Conservation (phyloP, 768 basidiomycete genomes). For the Obba rivulosa region DNA sequence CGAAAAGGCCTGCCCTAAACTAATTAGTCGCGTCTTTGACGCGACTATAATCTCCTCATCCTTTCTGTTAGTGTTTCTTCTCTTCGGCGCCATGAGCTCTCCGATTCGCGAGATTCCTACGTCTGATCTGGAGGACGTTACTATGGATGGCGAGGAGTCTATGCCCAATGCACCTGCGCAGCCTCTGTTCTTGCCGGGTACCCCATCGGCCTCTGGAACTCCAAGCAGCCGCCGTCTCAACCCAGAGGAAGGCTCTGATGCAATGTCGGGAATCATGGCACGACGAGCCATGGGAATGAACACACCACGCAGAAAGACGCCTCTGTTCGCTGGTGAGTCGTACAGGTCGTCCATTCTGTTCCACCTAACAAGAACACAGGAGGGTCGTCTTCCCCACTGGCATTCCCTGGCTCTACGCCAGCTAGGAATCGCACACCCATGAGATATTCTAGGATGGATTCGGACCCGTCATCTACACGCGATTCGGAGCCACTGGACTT, state of each 20-base stretch:
- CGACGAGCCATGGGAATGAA: conserved; percentile 24
- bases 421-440: conserved; percentile 29
- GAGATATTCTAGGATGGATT: conserved; percentile 4
- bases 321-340: conserved; percentile 22
- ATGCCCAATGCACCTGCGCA: conserved; percentile 21
- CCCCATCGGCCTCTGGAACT: conserved; percentile 24
- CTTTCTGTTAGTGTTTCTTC: background rate
- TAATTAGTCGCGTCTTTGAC: conserved; percentile 7
- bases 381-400: conserved; percentile 58
- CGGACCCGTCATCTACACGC: conserved; percentile 18
- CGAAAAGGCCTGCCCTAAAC: conserved; percentile 14
- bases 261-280: conserved; percentile 16
- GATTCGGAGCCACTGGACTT: conserved; percentile 65
- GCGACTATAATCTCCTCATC: background rate
- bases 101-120: conserved; percentile 24
- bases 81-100: conserved; percentile 13
- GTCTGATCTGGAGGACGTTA: conserved; percentile 25
- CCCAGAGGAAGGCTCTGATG: conserved; percentile 11
- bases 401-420: conserved; percentile 62
- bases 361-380: conserved; percentile 22
- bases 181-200: conserved; percentile 27
- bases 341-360: background rate
- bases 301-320: conserved; percentile 20
- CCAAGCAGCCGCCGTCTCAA: conserved; percentile 12
- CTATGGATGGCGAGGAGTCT: conserved; percentile 20